These are phyloP conservation scores for Alloteropsis angusta DNA, from an alignment of 202 grass and related monocot genomes.

Conservation along the genomic window DNA sequence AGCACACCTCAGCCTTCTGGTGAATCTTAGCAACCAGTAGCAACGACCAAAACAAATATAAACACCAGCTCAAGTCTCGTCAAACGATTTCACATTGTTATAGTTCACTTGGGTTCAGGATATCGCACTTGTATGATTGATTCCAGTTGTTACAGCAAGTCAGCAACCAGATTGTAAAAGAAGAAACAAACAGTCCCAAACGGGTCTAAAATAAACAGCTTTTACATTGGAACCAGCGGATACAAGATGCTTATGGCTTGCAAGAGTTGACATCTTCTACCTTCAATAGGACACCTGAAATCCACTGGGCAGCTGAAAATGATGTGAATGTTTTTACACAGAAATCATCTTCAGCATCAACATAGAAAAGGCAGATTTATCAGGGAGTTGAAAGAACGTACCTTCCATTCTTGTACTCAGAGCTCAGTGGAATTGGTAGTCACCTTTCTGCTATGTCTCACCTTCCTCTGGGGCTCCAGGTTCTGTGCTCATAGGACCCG, in stretches of 20 bases:
- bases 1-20: neutral
- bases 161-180: neutral
- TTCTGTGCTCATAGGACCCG: conserved; percentile 30
- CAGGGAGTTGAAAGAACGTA: neutral
- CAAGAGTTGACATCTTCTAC: neutral
- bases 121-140: neutral
- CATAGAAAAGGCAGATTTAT: neutral
- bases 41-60: neutral
- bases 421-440: conserved; percentile 29
- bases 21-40: neutral
- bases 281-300: neutral
- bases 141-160: conserved; percentile 13
- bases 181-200: neutral
- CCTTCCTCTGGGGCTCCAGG: conserved; percentile 47
- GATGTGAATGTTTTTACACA: neutral
- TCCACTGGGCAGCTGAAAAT: neutral
- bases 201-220: neutral
- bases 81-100: neutral
- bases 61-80: neutral
- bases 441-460: conserved; percentile 41
- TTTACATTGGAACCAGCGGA: neutral
- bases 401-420: conserved; percentile 21
- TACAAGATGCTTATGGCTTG: neutral
- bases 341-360: neutral
- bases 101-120: neutral